phyloP scores from a whole-genome alignment of 2,329 filamentous ascomycete genomes.

The Colletotrichum truncatum region DNA sequence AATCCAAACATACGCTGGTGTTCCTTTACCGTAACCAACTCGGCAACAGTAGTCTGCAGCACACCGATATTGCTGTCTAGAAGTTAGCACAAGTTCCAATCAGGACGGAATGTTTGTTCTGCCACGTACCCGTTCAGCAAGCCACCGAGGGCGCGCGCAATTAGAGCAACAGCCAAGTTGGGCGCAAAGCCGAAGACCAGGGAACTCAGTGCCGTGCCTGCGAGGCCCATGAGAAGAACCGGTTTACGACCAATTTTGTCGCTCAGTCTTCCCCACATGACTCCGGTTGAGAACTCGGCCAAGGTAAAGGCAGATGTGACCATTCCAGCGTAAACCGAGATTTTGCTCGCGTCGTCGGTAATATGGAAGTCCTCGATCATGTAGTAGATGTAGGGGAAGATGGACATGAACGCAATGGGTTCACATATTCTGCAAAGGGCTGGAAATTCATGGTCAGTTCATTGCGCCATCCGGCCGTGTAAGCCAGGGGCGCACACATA shows the following conservation, averaged over 20 bases:
- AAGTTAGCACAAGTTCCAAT: conserved; percentile 35
- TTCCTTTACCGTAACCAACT: conserved; percentile 91
- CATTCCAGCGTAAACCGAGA: conserved; percentile 93
- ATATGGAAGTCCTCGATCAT: conserved; percentile 95
- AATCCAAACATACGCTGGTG: conserved; percentile 78
- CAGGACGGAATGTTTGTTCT: background rate
- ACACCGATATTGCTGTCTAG: conserved; percentile 85
- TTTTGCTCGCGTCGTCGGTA: conserved; percentile 79
- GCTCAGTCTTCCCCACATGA: conserved; percentile 93
- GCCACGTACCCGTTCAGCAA: conserved; percentile 86
- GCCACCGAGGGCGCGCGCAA: conserved; percentile 89
- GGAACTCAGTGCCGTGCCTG: conserved; percentile 92
- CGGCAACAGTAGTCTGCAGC: conserved; percentile 92
- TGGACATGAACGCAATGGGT: conserved; percentile 99
- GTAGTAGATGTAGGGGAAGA: conserved; percentile 98
- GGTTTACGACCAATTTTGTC: conserved; percentile 94
- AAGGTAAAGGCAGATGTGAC: conserved; percentile 97
- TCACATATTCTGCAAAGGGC: conserved; percentile 96
- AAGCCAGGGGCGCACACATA: conserved; percentile 39
- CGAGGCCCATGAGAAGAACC: conserved; percentile 87
- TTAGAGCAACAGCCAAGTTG: conserved; percentile 81
- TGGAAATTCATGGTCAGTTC: conserved; percentile 44
- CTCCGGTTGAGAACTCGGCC: conserved; percentile 91
- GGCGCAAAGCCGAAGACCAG: conserved; percentile 90
- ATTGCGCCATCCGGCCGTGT: background rate